Percentiles rank a stretch among this genome's conserved stretches.
Evolutionary conservation across 768 basidiomycete species (phyloP).

Genomic region (Saitozyma podzolica): DNA sequence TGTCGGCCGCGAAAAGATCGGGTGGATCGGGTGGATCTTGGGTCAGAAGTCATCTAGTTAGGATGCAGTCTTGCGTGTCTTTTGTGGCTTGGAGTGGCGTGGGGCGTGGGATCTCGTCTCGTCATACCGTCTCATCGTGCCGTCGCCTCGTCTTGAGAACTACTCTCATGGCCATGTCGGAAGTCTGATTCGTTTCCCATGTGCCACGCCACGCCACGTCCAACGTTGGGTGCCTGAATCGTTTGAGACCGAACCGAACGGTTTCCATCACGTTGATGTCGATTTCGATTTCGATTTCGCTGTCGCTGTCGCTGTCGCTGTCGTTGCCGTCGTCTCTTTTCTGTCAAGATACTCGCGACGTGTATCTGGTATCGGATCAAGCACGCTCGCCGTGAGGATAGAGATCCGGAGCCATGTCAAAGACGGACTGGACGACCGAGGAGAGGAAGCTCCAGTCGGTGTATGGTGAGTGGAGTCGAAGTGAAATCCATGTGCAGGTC

Average conservation of each 20-base stretch:
- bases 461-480: constrained; percentile 24
- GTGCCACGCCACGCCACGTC: neutral
- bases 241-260: too few species aligned
- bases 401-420: neutral
- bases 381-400: neutral
- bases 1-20: too few species aligned
- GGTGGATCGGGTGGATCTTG: too few species aligned
- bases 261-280: neutral
- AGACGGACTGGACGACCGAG: constrained; percentile 29
- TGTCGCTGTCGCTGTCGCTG: neutral
- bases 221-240: too few species aligned
- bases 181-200: neutral
- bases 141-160: neutral
- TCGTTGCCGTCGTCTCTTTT: neutral
- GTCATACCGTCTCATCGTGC: neutral
- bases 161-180: neutral
- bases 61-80: too few species aligned
- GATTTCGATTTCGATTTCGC: neutral
- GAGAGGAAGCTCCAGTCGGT: constrained; percentile 37
- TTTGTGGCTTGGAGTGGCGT: neutral
- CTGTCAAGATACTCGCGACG: too few species aligned
- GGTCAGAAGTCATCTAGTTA: too few species aligned
- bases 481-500: neutral
- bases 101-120: neutral
- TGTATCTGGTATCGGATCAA: neutral